Evolutionary conservation across 352 stramenopile species (phyloP).

Genomic region (Pythium pyrilobum): DNA sequence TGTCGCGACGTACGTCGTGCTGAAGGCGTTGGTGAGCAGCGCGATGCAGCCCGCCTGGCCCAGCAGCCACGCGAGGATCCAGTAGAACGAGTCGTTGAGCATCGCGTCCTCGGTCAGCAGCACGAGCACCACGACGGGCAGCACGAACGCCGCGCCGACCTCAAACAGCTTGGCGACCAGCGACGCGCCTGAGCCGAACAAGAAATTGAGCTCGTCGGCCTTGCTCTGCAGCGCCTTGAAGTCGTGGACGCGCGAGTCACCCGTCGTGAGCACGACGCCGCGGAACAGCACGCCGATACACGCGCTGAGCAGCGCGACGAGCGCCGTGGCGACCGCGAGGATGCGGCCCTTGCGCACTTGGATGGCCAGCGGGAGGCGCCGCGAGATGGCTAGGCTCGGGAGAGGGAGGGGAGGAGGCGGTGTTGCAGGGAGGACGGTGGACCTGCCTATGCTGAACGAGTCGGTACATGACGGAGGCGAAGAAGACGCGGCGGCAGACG

Average conservation of each 20-base stretch:
- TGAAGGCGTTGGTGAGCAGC: constrained; percentile 41
- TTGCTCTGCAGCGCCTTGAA: neutral
- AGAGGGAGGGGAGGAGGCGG: neutral
- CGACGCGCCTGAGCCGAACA: constrained; percentile 30
- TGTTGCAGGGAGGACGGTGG: neutral
- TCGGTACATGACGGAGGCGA: neutral
- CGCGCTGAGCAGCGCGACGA: constrained; percentile 1
- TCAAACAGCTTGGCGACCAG: constrained; percentile 39
- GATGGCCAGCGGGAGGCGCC: constrained; percentile 10
- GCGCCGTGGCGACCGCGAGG: neutral
- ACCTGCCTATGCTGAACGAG: constrained; percentile 5
- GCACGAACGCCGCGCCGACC: constrained; percentile 26
- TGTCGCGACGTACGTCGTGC: constrained; percentile 36
- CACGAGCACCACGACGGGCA: constrained; percentile 39
- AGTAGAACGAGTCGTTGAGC: constrained; percentile 37
- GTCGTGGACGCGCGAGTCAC: neutral
- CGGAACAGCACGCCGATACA: neutral
- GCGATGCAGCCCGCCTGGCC: constrained; percentile 20
- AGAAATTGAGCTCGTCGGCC: constrained; percentile 44
- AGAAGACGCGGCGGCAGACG: neutral
- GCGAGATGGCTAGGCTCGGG: neutral
- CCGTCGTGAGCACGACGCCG: neutral
- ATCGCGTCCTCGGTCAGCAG: constrained; percentile 31
- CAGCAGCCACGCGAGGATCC: constrained; percentile 23
- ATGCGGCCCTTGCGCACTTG: constrained; percentile 12